These are phyloP conservation scores for Picea abies DNA, from an alignment of 83 land plant genomes.

Conservation along the genomic window DNA sequence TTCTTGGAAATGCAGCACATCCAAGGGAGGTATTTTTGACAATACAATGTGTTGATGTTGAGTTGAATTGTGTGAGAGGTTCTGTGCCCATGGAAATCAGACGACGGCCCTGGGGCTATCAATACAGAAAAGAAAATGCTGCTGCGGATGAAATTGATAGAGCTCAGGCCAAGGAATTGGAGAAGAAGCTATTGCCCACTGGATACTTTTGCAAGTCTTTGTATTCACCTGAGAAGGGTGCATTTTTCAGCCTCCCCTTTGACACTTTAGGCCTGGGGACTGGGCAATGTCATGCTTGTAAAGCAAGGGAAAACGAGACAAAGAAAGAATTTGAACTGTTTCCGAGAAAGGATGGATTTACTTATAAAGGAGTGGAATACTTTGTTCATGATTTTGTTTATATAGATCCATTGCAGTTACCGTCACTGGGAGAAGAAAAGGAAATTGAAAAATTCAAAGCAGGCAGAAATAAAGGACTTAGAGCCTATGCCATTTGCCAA, in stretches of 20 bases:
- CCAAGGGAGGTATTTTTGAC: constrained; percentile 61
- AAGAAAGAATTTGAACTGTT: constrained; percentile 36
- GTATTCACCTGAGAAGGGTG: constrained; percentile 89
- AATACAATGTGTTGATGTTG: no score
- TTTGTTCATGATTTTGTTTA: constrained; percentile 72
- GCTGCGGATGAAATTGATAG: constrained; percentile 54
- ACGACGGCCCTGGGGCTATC: no score
- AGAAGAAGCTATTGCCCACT: constrained; percentile 69
- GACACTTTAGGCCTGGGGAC: constrained; percentile 69
- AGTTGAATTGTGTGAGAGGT: no score
- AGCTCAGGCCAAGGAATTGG: constrained; percentile 69
- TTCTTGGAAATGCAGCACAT: no score
- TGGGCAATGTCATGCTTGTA: constrained; percentile 68
- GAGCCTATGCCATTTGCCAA: constrained; percentile 82
- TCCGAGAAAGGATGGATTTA: constrained; percentile 40
- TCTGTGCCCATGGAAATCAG: no score
- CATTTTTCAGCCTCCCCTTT: constrained; percentile 60
- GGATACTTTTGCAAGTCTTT: constrained; percentile 77
- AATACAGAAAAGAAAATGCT: constrained; percentile 61
- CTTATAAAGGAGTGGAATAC: constrained; percentile 58
- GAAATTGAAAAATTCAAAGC: constrained; percentile 56
- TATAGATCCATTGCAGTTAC: constrained; percentile 42
- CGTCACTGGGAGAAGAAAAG: constrained; percentile 26
- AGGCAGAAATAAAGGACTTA: constrained; percentile 86
- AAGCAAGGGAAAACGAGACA: background rate